Evolutionary conservation across 2,329 filamentous ascomycete genomes (phyloP), one percentile per base, ranked within the genome.

Genomic region (Trichothecium sympodiale): DNA sequence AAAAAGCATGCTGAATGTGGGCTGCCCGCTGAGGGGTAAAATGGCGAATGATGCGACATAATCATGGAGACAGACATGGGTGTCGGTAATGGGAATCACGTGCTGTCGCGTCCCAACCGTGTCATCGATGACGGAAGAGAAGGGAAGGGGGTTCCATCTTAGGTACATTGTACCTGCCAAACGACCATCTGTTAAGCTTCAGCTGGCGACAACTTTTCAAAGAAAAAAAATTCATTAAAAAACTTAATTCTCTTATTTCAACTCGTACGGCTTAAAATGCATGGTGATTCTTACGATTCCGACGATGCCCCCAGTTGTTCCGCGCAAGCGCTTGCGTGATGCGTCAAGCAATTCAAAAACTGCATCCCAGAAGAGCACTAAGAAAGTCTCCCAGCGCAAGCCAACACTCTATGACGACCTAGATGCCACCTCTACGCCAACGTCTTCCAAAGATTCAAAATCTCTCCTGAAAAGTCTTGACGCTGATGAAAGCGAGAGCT

Each of bases 231-330:
- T n/a, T n/a, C n/a, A n/a, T n/a, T n/a, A n/a, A n/a, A n/a, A n/a
- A n/a, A n/a, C n/a, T n/a, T n/a, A n/a, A n/a, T n/a, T n/a, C n/a
- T n/a, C n/a, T n/a, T n/a, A n/a, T n/a, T n/a, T n/a, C n/a, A n/a
- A n/a, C n/a, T n/a, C n/a, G n/a, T n/a, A n/a, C n/a, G 3, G 28
- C 15, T 14, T 23, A 17, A 29, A 12, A 47, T 47, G 46, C 39
- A 29, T 32, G 15, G 18, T 29, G n/a, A 31, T 10, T 23, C 31
- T 18, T 17, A 23, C 10, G 12, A 31, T 31, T 37, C 34, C 39
- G 17, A 52, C 33, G 29, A 86, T 86, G 80, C 78, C 81, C 49
- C 80, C 81, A 17, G 61, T 72, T 44, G 65, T 83, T 13, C 67
- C 77, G 33, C 75, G 77, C 46, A 87, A 86, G 59, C 71, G 78